Evolutionary conservation across 768 basidiomycete species (phyloP).

Genomic region (Tylopilus sp.): DNA sequence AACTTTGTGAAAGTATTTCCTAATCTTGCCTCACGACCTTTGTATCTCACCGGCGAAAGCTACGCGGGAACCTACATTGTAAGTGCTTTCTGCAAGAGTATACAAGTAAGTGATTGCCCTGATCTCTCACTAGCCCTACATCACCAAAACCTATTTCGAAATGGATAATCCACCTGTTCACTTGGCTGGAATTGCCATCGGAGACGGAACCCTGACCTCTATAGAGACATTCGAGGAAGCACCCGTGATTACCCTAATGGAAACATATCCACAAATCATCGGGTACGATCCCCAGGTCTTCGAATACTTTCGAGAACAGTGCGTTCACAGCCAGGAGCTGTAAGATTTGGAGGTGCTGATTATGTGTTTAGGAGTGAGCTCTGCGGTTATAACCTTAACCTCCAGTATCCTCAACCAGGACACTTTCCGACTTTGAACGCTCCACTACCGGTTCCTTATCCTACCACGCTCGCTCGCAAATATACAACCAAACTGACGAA

Average conservation of each 20-base stretch:
- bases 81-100: slow-evolving; percentile 37
- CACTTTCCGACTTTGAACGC: slow-evolving; percentile 39
- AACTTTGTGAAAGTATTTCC: slow-evolving; percentile 77
- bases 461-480: background rate
- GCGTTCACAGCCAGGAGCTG: slow-evolving; percentile 20
- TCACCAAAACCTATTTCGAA: slow-evolving; percentile 64
- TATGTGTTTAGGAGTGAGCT: slow-evolving; percentile 44
- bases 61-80: slow-evolving; percentile 72
- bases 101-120: background rate
- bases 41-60: slow-evolving; percentile 68
- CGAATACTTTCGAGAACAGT: slow-evolving; percentile 68
- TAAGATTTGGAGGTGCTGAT: background rate
- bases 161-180: slow-evolving; percentile 61
- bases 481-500: slow-evolving; percentile 2
- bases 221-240: slow-evolving; percentile 46
- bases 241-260: slow-evolving; percentile 57
- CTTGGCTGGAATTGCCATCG: slow-evolving; percentile 63
- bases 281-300: slow-evolving; percentile 55
- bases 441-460: background rate
- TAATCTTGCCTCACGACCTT: slow-evolving; percentile 57
- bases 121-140: slow-evolving; percentile 56
- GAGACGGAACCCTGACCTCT: slow-evolving; percentile 58
- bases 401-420: too few species aligned
- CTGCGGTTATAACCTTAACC: slow-evolving; percentile 63
- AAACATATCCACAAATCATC: slow-evolving; percentile 76